Evolutionary conservation across 2,329 filamentous ascomycete genomes (phyloP), one percentile per base, ranked within the genome.

Genomic region (Ophiostoma fasciatum): DNA sequence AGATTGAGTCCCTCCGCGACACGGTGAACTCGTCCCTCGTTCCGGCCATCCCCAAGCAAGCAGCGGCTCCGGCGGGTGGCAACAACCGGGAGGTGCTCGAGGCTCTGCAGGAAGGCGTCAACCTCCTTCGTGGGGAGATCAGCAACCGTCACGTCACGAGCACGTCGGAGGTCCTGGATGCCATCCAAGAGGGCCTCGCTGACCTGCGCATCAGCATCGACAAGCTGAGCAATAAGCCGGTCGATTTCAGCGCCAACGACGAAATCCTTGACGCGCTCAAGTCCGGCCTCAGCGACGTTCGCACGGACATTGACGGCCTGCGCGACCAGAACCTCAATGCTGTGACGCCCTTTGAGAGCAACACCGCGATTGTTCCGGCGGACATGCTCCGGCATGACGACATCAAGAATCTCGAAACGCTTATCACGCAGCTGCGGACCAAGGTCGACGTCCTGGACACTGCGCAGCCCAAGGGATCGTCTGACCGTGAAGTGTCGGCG

Each of bases 201-300:
- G 76, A 78, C 32, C 64, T 96, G 8, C 75, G 82, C 19, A 64
- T 66, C 20, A 79, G 84, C 42, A 78, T 96, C 39, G 85, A 94
- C 40, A 68, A 66, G 49, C 67, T 90, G 13, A 65, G 74, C 17
- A 77, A 88, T 51, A 90, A 84, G 58, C 82, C 85, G 5, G 63
- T 74, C 1, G 85, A 93, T 48, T 68, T 88, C 55, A 87, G 80
- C 1, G 77, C 83, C 39, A 88, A 82, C 41, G 82, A 93, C 45
- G 85, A 94, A 56, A 87, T 94, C 35, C 65, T 94, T 1, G 82
- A 94, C 41, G 83, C 82, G 0, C 66, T 96, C 38, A 92, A 81
- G 52, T 69, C 76, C n/a, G 87, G 85, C 0, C 63, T 96, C 8
- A 75, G 80, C 29, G 70, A 68, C 27, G 67, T 96, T 13, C 76